Percentiles rank a stretch among this genome's conserved stretches.
These are phyloP conservation scores for Raphanus raphanistrum DNA, from an alignment of 345 rosid genomes.

Conservation along the genomic window DNA sequence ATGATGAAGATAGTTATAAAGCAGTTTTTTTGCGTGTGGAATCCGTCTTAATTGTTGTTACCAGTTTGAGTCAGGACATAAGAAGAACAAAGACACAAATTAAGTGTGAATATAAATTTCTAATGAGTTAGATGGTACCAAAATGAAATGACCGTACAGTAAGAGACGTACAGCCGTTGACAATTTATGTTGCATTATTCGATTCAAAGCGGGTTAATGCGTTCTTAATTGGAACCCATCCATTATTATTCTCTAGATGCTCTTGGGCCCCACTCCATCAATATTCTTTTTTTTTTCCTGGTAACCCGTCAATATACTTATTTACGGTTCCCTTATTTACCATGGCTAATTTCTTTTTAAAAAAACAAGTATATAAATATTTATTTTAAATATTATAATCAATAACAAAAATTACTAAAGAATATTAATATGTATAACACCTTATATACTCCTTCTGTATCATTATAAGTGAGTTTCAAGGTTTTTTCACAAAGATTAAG, in stretches of 20 bases:
- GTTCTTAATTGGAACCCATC: conserved; percentile 39
- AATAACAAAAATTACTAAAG: not conserved
- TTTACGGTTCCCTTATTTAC: no score
- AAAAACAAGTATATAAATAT: not conserved
- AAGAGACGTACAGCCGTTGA: conserved; percentile 32
- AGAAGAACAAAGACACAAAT: conserved; percentile 4
- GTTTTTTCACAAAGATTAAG: no score
- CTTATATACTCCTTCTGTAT: no score
- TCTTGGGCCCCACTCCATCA: not conserved
- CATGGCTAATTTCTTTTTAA: not conserved
- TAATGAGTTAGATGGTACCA: not conserved
- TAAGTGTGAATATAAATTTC: not conserved
- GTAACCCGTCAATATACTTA: not conserved
- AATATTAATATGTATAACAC: not conserved
- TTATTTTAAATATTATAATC: not conserved
- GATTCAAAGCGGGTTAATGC: conserved; percentile 23
- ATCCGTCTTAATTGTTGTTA: not conserved
- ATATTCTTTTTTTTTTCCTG: not conserved
- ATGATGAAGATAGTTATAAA: not conserved
- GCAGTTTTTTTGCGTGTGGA: not conserved
- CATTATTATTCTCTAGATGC: conserved; percentile 13
- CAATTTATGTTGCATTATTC: conserved; percentile 21
- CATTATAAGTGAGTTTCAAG: no score
- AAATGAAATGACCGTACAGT: conserved; percentile 28
- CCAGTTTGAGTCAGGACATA: conserved; percentile 4